phyloP scores from a whole-genome alignment of 1,139 yeast genomes.

The Yamadazyma buinensis region DNA sequence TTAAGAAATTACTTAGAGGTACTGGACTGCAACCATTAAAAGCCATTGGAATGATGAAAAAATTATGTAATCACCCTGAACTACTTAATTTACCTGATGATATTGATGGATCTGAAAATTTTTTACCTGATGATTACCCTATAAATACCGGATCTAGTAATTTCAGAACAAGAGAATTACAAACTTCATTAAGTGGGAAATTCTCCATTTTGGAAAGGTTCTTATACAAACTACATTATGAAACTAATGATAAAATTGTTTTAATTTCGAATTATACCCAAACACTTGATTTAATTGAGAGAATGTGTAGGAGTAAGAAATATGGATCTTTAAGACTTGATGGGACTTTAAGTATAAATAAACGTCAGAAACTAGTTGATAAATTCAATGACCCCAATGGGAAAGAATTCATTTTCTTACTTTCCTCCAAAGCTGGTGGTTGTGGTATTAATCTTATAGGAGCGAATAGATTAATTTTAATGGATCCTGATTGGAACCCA shows the following conservation, averaged over 20 bases:
- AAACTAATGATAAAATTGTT: constrained; percentile 92
- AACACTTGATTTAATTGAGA: constrained; percentile 86
- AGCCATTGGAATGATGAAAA: constrained; percentile 85
- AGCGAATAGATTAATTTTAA: constrained; percentile 80
- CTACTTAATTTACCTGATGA: constrained; percentile 73
- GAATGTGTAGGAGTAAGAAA: constrained; percentile 67
- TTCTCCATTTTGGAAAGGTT: constrained; percentile 70
- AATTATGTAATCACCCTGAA: constrained; percentile 92
- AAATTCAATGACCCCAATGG: constrained; percentile 87
- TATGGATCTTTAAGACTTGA: constrained; percentile 86
- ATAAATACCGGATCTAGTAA: constrained; percentile 5
- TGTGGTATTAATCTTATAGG: constrained; percentile 97
- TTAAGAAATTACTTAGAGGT: constrained; percentile 65
- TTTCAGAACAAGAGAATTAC: constrained; percentile 52
- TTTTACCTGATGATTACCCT: constrained; percentile 71
- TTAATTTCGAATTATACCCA: constrained; percentile 92
- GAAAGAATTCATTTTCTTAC: constrained; percentile 78
- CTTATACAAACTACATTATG: constrained; percentile 66
- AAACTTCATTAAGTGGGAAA: constrained; percentile 59
- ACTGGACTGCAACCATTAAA: constrained; percentile 79
- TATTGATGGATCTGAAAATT: constrained; percentile 59
- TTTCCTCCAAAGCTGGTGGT: constrained; percentile 98
- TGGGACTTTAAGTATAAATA: constrained; percentile 89
- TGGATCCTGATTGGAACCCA: constrained; percentile 99
- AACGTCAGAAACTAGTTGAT: constrained; percentile 91